Evolutionary conservation across 2,329 filamentous ascomycete genomes (phyloP).

Genomic region (Pestalotiopsis fici): DNA sequence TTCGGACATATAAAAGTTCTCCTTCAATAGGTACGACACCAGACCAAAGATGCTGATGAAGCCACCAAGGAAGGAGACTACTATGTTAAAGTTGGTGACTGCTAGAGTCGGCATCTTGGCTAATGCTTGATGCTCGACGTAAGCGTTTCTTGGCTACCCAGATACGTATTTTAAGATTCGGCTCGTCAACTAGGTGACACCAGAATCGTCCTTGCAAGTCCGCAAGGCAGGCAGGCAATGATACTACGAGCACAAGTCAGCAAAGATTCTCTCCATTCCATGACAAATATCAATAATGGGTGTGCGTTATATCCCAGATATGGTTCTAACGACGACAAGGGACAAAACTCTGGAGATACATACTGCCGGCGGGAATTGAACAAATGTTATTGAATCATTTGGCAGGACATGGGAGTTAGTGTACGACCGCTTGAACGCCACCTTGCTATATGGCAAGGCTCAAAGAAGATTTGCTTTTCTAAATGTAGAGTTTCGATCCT

Average conservation of each 20-base stretch:
- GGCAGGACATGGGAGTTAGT: neutral
- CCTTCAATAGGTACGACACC: constrained; percentile 87
- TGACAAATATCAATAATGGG: neutral
- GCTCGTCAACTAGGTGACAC: constrained; percentile 13
- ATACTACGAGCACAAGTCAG: constrained; percentile 8
- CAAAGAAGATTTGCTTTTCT: neutral
- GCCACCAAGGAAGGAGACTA: constrained; percentile 77
- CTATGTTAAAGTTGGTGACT: constrained; percentile 80
- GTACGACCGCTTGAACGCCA: neutral
- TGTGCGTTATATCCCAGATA: too few relatives aligned
- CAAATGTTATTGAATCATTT: constrained; percentile 48
- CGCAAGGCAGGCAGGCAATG: constrained; percentile 29
- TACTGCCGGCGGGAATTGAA: constrained; percentile 20
- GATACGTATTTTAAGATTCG: neutral
- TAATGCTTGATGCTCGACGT: neutral
- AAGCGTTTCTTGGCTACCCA: neutral
- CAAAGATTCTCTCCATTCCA: neutral
- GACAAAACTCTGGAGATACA: neutral
- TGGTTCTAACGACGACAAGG: neutral
- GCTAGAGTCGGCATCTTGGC: constrained; percentile 51
- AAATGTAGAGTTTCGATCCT: neutral
- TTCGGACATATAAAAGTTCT: constrained; percentile 89
- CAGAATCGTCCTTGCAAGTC: constrained; percentile 37
- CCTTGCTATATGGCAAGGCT: neutral
- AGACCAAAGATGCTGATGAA: constrained; percentile 90